phyloP scores from a whole-genome alignment of 1,139 yeast genomes.

The Candida tropicalis region DNA sequence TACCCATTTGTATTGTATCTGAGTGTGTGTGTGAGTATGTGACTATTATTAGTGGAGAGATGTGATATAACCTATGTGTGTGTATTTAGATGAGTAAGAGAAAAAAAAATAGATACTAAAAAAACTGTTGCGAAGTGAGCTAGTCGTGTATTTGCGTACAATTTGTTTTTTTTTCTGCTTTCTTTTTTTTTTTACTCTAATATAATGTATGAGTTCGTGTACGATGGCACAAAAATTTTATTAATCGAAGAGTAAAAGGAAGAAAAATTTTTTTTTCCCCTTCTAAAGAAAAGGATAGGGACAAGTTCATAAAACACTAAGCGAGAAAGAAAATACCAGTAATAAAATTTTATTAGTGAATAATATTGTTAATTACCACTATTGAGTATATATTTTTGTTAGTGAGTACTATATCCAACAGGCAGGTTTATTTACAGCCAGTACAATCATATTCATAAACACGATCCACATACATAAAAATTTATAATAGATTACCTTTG shows the following conservation, averaged over 20 bases:
- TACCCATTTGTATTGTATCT: slow-evolving; percentile 12
- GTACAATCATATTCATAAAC: neutral
- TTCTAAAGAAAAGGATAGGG: neutral
- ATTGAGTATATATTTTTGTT: slow-evolving; percentile 1
- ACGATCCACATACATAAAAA: neutral
- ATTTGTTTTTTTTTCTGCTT: neutral
- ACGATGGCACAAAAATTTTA: neutral
- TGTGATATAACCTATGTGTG: neutral
- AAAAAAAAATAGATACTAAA: slow-evolving; percentile 1
- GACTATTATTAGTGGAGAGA: too few species aligned
- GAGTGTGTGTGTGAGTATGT: too few species aligned
- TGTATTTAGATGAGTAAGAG: slow-evolving; percentile 2
- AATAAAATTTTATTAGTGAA: neutral
- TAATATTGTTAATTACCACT: neutral
- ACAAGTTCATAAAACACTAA: too few species aligned
- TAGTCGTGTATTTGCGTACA: neutral
- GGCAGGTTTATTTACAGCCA: neutral
- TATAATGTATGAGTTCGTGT: neutral
- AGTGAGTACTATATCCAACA: slow-evolving; percentile 1
- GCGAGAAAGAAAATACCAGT: neutral
- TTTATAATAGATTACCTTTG: neutral
- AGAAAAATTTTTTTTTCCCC: slow-evolving; percentile 4
- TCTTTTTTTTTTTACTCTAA: neutral
- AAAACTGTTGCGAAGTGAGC: neutral
- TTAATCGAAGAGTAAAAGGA: neutral